Evolutionary conservation across 2,329 filamentous ascomycete genomes (phyloP).

Genomic region (Colletotrichum chlorophyti): DNA sequence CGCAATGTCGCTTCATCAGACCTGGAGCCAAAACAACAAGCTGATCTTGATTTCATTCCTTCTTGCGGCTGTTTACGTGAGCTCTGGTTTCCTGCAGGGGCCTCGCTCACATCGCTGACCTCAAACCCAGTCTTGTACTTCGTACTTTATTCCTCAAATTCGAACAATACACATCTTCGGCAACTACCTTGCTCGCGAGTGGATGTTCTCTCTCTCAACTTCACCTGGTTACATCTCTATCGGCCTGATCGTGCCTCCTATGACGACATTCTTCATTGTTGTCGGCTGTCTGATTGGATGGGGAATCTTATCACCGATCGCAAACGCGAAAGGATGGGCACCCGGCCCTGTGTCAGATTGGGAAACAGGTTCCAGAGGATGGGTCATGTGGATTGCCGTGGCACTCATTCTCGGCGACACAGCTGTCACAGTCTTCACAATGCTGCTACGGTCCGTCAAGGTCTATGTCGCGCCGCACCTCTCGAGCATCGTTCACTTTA

Average conservation of each 20-base stretch:
- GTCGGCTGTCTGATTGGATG: background rate
- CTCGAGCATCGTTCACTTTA: background rate
- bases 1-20: background rate
- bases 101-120: background rate
- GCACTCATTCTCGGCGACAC: background rate
- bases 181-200: background rate
- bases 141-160: background rate
- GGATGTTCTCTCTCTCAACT: background rate
- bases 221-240: background rate
- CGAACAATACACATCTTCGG: background rate
- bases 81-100: background rate
- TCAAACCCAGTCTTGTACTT: background rate
- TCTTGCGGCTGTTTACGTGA: constrained; percentile 1
- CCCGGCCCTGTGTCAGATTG: background rate
- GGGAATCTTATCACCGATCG: background rate
- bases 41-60: background rate
- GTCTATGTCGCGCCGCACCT: background rate
- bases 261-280: background rate
- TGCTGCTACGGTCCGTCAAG: background rate
- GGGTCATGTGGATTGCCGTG: constrained; percentile 1
- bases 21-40: background rate
- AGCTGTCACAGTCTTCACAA: background rate
- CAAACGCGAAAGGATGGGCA: background rate
- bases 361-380: constrained; percentile 1
- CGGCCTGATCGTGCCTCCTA: background rate